Evolutionary conservation across 441 rosid genomes (phyloP), one percentile per base, ranked within the genome.

Genomic region (Euphorbia corollata): DNA sequence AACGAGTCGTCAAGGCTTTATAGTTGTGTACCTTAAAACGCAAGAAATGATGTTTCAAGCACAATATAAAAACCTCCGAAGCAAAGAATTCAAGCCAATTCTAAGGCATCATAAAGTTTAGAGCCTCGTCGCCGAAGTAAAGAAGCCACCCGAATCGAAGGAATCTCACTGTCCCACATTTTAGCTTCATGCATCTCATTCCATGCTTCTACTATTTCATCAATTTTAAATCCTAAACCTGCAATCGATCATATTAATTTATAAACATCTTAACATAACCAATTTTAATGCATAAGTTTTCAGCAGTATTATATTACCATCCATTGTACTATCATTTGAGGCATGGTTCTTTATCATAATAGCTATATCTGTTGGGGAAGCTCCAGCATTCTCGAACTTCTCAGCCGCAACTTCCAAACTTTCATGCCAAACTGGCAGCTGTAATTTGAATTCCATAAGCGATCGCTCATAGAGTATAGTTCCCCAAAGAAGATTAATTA

Each of bases 371-470:
- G 91, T 88, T 16, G 88, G 81, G 65, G 97, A 88, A 78, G 97
- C 98, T 73, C 99, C 99, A 58, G 99, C 94, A 73, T 82, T 89
- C 78, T 85, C 90, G 75, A 94, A 94, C 76, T 94, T 94, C 86
- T 94, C 94, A 18, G 91, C 81, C 2, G 98, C 85, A 81, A 89
- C 96, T 68, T 91, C 97, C 73, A 94, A 79, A 73, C 96, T 88
- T 76, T 94, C 97, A 65, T 86, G 87, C 99, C 99, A 94, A 50
- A 84, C 79, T 64, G 97, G 92, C 67, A 94, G 62, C 51, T 75
- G 92, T 23, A 94, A 74, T 81, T 82, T 94, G 75, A 81, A 89
- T 74, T 94, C 99, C 67, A 88, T 88, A 38, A 89, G 73, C 5
- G 99, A 94, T n/a, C 98, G 87, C 80, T 94, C 98, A 59, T 94